Evolutionary conservation across 2,329 filamentous ascomycete species (phyloP).

Genomic region (Colletotrichum tanaceti): DNA sequence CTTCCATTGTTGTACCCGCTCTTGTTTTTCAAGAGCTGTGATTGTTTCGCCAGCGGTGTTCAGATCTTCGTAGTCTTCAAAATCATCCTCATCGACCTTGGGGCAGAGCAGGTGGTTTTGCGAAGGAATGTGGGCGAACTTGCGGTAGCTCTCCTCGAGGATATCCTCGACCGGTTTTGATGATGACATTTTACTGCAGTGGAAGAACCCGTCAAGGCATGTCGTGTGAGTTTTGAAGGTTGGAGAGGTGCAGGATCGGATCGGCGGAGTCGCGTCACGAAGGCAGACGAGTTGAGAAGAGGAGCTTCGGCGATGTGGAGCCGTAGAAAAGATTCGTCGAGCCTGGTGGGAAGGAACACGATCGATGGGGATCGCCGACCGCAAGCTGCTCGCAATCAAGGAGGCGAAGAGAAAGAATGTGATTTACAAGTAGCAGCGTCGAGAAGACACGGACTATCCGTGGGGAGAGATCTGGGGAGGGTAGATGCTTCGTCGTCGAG

Average conservation of each 20-base stretch:
- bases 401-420: background rate
- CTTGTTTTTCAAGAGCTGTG: conserved; percentile 61
- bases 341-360: background rate
- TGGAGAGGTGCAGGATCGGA: background rate
- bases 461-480: background rate
- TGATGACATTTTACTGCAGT: conserved; percentile 51
- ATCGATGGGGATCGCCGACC: background rate
- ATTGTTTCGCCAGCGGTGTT: conserved; percentile 53
- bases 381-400: background rate
- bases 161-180: conserved; percentile 51
- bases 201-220: conserved; percentile 20
- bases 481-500: background rate
- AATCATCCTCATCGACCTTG: conserved; percentile 70
- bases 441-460: background rate
- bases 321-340: conserved; percentile 7
- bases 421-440: background rate
- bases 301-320: conserved; percentile 5
- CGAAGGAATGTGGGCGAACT: conserved; percentile 57
- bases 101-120: conserved; percentile 76
- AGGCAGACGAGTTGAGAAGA: background rate
- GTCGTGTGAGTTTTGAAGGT: conserved; percentile 1
- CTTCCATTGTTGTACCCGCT: conserved; percentile 66
- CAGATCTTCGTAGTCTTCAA: conserved; percentile 71
- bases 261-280: background rate
- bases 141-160: conserved; percentile 57